A percentile compares a stretch with the other conserved stretches of the same genome.
phyloP scores from a whole-genome alignment of 768 basidiomycete species.

The Phallus indusiatus region DNA sequence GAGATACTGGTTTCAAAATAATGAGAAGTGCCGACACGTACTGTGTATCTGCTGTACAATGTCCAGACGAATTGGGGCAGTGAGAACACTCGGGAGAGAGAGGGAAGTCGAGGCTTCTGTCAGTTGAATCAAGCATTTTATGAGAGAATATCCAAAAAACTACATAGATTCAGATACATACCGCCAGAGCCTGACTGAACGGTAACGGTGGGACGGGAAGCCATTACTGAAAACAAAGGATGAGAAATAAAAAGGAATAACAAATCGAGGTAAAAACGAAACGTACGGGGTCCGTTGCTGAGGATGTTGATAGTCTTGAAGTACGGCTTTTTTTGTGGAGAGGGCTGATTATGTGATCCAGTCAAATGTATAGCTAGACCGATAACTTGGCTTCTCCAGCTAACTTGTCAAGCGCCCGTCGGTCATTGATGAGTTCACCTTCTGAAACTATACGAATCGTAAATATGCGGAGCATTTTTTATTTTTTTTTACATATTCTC shows the following conservation, averaged over 20 bases:
- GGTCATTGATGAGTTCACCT: not conserved
- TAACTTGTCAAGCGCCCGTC: not conserved
- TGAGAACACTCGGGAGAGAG: conserved; percentile 91
- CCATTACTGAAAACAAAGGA: conserved; percentile 41
- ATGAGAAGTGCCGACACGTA: conserved; percentile 36
- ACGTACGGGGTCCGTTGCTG: not conserved
- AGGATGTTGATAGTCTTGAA: not conserved
- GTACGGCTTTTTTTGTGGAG: not conserved
- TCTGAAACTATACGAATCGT: not conserved
- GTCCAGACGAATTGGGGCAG: conserved; percentile 97
- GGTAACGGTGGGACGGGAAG: conserved; percentile 87
- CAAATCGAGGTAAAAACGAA: not conserved
- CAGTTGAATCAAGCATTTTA: conserved; percentile 10
- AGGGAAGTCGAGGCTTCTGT: conserved; percentile 81
- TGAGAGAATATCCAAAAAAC: not conserved
- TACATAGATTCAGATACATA: conserved; percentile 22
- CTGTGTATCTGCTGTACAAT: conserved; percentile 99
- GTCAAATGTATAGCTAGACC: conserved; percentile 2
- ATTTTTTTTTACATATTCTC: not conserved
- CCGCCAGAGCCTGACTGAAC: conserved; percentile 72
- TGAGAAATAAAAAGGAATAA: not conserved
- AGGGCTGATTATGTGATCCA: not conserved
- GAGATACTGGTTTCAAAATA: not conserved
- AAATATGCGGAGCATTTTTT: not conserved
- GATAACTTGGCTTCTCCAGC: not conserved